Conservation (phyloP, 306 rosid species). For the Malus sylvestris region DNA sequence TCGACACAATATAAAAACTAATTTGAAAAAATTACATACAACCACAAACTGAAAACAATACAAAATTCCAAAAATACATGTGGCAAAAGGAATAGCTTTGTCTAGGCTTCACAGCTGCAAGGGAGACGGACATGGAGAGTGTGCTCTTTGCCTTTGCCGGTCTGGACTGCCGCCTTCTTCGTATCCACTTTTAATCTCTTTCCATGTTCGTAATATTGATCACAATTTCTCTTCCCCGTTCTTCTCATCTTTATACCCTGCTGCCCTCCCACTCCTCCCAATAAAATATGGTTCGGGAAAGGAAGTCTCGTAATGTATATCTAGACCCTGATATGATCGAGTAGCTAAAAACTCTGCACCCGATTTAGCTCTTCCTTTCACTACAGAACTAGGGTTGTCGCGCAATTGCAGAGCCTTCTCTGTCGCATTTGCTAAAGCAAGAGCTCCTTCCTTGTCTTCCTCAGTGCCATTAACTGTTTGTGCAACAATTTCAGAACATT, state of each 20-base stretch:
- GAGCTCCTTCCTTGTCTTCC: slow-evolving; percentile 41
- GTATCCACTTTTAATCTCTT: not conserved
- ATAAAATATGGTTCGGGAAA: slow-evolving; percentile 48
- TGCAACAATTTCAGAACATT: not conserved
- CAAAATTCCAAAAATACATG: not conserved
- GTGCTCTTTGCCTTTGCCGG: not conserved
- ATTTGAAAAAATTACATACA: not conserved
- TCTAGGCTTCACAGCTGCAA: not conserved
- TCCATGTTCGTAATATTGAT: not conserved
- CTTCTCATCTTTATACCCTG: slow-evolving; percentile 54
- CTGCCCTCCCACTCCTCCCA: slow-evolving; percentile 74
- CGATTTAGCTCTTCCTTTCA: slow-evolving; percentile 49
- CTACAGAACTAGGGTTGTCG: slow-evolving; percentile 36
- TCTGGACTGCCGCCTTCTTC: not conserved
- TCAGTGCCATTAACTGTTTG: slow-evolving; percentile 36
- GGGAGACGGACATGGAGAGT: no score
- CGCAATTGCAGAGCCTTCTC: slow-evolving; percentile 70
- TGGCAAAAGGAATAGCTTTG: not conserved
- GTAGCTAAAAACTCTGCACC: slow-evolving; percentile 68
- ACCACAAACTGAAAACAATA: not conserved
- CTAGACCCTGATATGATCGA: slow-evolving; percentile 76
- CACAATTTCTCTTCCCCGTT: slow-evolving; percentile 4
- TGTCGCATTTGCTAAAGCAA: slow-evolving; percentile 54
- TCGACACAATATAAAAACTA: no score
- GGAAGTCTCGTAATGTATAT: slow-evolving; percentile 34